A percentile compares a stretch with the other conserved stretches of the same genome.
Evolutionary conservation across 2,329 filamentous ascomycete genomes (phyloP).

Genomic region (Berkeleyomyces rouxiae): DNA sequence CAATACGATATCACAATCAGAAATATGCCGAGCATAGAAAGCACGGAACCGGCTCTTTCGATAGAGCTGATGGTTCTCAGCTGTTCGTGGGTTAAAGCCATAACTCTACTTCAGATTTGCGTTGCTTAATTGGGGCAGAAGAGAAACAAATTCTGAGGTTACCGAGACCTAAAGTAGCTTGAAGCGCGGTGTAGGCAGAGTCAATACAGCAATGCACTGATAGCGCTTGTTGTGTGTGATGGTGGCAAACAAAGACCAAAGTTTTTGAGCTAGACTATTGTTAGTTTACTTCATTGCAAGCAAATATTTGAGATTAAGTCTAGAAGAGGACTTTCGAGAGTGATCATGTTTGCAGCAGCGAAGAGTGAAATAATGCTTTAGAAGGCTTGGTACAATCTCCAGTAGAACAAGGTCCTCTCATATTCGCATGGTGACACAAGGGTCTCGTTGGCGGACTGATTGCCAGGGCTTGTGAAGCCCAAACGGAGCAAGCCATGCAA

Average conservation of each 20-base stretch:
- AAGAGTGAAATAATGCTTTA: too few relatives aligned
- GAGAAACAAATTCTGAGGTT: not conserved
- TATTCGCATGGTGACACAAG: not conserved
- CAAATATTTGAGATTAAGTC: not conserved
- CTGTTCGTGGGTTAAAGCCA: constrained; percentile 22
- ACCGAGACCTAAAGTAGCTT: not conserved
- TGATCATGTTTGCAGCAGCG: too few relatives aligned
- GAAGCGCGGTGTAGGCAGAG: not conserved
- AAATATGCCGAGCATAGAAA: constrained; percentile 35
- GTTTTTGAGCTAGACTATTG: not conserved
- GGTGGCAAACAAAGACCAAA: not conserved
- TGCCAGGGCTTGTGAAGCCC: not conserved
- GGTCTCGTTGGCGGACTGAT: not conserved
- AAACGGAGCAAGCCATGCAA: not conserved
- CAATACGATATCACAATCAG: constrained; percentile 37
- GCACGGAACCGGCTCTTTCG: constrained; percentile 36
- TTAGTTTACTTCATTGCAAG: not conserved
- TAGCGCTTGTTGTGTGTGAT: not conserved
- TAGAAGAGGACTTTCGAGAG: too few relatives aligned
- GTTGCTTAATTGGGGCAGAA: not conserved
- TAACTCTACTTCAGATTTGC: not conserved
- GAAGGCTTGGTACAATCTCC: too few relatives aligned
- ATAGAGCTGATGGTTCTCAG: constrained; percentile 28
- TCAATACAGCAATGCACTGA: too few relatives aligned
- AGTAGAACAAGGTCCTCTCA: not conserved